These are phyloP conservation scores for Aeschynomene evenia DNA, from an alignment of 306 rosid genomes.

Conservation along the genomic window DNA sequence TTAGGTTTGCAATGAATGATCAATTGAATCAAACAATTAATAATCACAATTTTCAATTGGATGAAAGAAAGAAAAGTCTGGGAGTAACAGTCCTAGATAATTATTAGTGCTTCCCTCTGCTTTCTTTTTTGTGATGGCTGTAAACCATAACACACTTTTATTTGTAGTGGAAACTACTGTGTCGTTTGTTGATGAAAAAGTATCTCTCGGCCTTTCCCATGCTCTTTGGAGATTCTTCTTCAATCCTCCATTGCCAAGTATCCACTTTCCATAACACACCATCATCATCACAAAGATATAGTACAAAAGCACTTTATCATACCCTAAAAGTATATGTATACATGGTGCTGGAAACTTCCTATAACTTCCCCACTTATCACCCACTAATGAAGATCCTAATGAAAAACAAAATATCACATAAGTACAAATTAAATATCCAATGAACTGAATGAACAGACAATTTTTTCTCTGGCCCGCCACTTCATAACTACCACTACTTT, in stretches of 20 bases:
- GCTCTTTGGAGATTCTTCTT: constrained; percentile 41
- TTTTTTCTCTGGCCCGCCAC: neutral
- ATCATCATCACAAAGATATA: neutral
- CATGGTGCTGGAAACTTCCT: constrained; percentile 20
- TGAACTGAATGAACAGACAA: no score
- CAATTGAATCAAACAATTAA: neutral
- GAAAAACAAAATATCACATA: neutral
- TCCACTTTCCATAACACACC: neutral
- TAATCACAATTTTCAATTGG: neutral
- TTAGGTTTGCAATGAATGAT: neutral
- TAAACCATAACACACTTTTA: constrained; percentile 13
- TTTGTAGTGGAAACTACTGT: constrained; percentile 24
- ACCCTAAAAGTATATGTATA: neutral
- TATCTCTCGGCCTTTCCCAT: constrained; percentile 25
- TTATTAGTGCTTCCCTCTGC: no score
- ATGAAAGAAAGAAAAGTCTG: neutral
- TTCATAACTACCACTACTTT: neutral
- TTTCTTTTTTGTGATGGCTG: neutral
- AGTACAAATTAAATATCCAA: neutral
- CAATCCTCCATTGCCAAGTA: constrained; percentile 15
- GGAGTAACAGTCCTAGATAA: neutral
- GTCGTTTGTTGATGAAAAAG: constrained; percentile 2
- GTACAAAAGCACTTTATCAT: neutral
- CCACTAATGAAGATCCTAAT: neutral
- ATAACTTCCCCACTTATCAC: constrained; percentile 22